Base-by-base conservation (phyloP, 23 red algal species). In the Gracilaria gracilis region DNA sequence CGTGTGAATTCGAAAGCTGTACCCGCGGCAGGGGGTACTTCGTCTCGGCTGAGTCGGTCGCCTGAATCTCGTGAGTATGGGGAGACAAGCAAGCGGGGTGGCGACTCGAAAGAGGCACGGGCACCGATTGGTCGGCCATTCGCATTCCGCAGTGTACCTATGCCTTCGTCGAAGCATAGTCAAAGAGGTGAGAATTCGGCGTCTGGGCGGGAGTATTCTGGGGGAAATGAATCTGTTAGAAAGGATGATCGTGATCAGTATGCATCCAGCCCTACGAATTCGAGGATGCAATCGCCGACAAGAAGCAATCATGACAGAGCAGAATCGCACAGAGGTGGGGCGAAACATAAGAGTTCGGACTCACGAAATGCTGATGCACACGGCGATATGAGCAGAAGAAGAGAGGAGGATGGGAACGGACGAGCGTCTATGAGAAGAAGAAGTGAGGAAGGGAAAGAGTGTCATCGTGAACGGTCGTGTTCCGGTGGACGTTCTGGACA, bases 271-370 rank as follows among this genome's bases (percentile, higher is more conserved):
- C 69, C 69, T 1, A 75, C 69, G 35, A 75, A 75, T 46, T 75
- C 69, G 33, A 75, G 69, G 69, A 75, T 75, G 69, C 69, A 40
- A 15, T 75, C 69, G 20, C 69, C 69, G 15, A 75, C 69, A 40
- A 40, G 69, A 46, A 75, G 69, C 36, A 75, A 75, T 46, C 69
- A 75, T 75, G 69, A 75, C 39, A 75, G 69, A 75, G 69, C 69
- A 1, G 69, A 75, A 17, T 75, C 69, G 8, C 69, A 75, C 9
- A 75, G 69, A 75, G 36, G 69, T 13, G 39, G 69, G 17, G 4
- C 39, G 29, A 40, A 75, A 27, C 69, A 75, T 1, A 75, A 75
- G 69, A 31, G 36, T 9, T 75, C 69, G 6, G 69, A 75, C 7
- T 15, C 36, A 40, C 16, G 69, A 75, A 70, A 34, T 38, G 17